Evolutionary conservation across 495 filamentous ascomycete genomes (phyloP).

Genomic region (Pseudevernia furfuracea): DNA sequence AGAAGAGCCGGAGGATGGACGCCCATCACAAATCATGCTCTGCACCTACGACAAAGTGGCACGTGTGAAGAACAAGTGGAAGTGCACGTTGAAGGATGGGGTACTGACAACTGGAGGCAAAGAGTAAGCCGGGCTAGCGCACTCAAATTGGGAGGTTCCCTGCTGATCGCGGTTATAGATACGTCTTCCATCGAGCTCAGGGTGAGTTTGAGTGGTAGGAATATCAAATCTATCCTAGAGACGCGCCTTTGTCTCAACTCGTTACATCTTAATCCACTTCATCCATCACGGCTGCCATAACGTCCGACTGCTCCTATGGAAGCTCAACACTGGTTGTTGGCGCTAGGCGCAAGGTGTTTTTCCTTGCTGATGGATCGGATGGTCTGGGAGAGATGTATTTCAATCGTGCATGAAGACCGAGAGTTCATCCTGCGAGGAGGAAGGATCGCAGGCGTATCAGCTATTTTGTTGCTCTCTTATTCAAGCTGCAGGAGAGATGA

Average conservation of each 20-base stretch:
- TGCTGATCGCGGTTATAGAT: constrained; percentile 40
- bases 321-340: neutral
- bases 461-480: neutral
- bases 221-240: neutral
- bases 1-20: constrained; percentile 74
- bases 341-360: neutral
- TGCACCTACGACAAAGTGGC: constrained; percentile 99
- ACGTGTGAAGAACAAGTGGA: constrained; percentile 99
- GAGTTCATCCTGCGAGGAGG: neutral
- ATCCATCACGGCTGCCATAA: neutral
- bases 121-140: constrained; percentile 46
- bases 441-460: neutral
- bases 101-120: constrained; percentile 83
- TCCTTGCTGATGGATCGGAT: neutral
- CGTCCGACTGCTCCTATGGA: neutral
- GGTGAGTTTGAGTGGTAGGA: constrained; percentile 95
- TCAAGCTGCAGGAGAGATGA: neutral
- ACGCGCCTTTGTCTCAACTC: neutral
- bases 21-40: constrained; percentile 76
- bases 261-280: neutral
- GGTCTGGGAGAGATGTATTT: neutral
- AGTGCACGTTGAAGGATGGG: constrained; percentile 96
- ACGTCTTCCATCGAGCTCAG: constrained; percentile 93
- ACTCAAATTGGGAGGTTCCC: constrained; percentile 21
- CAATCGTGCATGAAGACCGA: neutral